phyloP scores from a whole-genome alignment of 768 basidiomycete genomes.

The Tephrocybe sp. region DNA sequence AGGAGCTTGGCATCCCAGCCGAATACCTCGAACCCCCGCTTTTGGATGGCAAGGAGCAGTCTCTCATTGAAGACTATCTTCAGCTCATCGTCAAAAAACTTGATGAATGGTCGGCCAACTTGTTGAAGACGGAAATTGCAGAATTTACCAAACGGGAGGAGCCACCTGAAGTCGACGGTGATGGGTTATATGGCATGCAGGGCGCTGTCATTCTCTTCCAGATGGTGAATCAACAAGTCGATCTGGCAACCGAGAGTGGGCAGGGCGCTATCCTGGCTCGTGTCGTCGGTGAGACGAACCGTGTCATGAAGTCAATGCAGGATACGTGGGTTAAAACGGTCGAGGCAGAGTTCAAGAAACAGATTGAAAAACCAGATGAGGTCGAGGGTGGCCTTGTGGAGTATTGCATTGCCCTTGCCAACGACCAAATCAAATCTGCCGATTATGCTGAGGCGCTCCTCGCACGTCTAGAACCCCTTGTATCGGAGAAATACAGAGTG shows the following conservation, averaged over 20 bases:
- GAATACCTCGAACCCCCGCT: conserved; percentile 86
- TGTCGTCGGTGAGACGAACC: conserved; percentile 83
- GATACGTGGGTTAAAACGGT: conserved; percentile 83
- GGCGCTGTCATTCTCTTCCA: conserved; percentile 95
- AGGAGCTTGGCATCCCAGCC: conserved; percentile 80
- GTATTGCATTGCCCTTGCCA: conserved; percentile 94
- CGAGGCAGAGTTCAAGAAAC: conserved; percentile 84
- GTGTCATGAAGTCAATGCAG: conserved; percentile 88
- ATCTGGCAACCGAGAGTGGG: conserved; percentile 92
- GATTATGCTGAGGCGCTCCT: conserved; percentile 89
- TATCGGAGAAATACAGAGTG: conserved; percentile 86
- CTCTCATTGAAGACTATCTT: conserved; percentile 93
- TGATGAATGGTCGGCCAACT: conserved; percentile 93
- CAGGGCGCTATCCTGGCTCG: conserved; percentile 92
- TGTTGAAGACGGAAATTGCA: conserved; percentile 86
- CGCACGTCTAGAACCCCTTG: conserved; percentile 83
- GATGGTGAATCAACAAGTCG: conserved; percentile 97
- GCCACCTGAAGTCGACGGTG: conserved; percentile 86
- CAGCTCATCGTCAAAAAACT: conserved; percentile 91
- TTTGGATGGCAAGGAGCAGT: conserved; percentile 93
- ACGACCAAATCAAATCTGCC: conserved; percentile 96
- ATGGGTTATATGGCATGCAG: conserved; percentile 88
- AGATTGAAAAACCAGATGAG: conserved; percentile 86
- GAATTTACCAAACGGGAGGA: conserved; percentile 82
- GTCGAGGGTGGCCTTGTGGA: conserved; percentile 87